These are phyloP conservation scores for Typha latifolia DNA, from an alignment of 176 grass and related monocot species.

Conservation along the genomic window DNA sequence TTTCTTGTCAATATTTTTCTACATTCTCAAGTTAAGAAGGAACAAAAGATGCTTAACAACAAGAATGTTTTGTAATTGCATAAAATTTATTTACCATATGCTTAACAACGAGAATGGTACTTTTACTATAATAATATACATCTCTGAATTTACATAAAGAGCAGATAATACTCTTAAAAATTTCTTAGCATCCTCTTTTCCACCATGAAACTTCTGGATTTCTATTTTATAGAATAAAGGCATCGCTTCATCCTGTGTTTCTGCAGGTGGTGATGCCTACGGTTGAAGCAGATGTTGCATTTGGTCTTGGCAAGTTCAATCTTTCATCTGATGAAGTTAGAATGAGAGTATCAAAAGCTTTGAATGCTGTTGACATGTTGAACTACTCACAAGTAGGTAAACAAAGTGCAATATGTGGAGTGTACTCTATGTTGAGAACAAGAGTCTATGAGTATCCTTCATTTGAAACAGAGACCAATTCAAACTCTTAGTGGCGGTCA, in stretches of 20 bases:
- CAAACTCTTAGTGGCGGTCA: constrained; percentile 91
- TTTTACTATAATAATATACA: neutral
- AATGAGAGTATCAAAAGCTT: constrained; percentile 68
- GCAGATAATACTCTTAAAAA: neutral
- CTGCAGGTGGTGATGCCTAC: constrained; percentile 85
- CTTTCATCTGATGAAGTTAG: constrained; percentile 62
- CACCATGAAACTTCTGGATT: neutral
- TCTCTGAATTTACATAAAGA: neutral
- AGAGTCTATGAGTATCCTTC: constrained; percentile 7
- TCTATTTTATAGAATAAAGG: neutral
- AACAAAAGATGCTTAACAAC: too few species aligned
- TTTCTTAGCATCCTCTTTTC: neutral
- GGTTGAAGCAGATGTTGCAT: constrained; percentile 84
- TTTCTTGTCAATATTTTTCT: too few species aligned
- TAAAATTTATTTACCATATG: too few species aligned
- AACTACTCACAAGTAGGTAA: constrained; percentile 76
- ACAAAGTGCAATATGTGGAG: constrained; percentile 6
- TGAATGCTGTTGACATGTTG: constrained; percentile 67
- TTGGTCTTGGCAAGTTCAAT: constrained; percentile 89
- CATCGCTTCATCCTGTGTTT: constrained; percentile 1
- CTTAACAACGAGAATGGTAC: neutral
- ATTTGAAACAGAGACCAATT: constrained; percentile 74
- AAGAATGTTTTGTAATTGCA: too few species aligned
- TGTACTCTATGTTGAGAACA: neutral
- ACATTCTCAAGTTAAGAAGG: too few species aligned